A percentile compares a stretch with the other conserved stretches of the same genome.
These are phyloP conservation scores for Otatea glauca DNA, from an alignment of 176 grass and related monocot species.

Conservation along the genomic window DNA sequence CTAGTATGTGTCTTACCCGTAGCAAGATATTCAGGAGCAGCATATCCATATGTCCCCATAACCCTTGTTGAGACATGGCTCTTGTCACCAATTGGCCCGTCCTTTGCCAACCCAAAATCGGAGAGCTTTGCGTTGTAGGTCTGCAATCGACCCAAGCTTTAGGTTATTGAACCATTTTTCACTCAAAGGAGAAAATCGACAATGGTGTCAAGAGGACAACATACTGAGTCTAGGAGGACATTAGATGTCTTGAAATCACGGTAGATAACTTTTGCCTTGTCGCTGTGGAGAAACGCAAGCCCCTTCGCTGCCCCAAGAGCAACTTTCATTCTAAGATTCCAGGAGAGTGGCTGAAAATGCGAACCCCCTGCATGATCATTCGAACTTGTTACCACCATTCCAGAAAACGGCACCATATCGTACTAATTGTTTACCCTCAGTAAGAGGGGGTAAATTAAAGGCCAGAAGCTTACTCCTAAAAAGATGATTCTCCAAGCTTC, in stretches of 20 bases:
- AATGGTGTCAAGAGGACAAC: neutral
- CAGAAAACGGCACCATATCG: neutral
- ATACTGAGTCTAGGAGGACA: slow-evolving; percentile 78
- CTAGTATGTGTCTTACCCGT: slow-evolving; percentile 53
- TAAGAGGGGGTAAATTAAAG: neutral
- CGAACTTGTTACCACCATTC: slow-evolving; percentile 29
- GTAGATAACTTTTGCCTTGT: slow-evolving; percentile 84
- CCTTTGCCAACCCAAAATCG: slow-evolving; percentile 88
- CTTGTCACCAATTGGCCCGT: slow-evolving; percentile 80
- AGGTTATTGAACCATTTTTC: neutral
- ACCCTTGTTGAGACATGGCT: slow-evolving; percentile 89
- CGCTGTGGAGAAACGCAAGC: slow-evolving; percentile 89
- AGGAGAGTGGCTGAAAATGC: slow-evolving; percentile 79
- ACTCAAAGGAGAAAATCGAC: neutral
- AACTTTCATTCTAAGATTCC: slow-evolving; percentile 83
- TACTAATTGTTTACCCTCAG: neutral
- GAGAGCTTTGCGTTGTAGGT: slow-evolving; percentile 79
- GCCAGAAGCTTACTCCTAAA: slow-evolving; percentile 64
- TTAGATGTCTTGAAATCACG: slow-evolving; percentile 90
- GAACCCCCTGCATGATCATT: slow-evolving; percentile 52
- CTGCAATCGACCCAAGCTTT: slow-evolving; percentile 36
- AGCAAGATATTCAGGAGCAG: slow-evolving; percentile 83
- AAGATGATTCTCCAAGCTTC: slow-evolving; percentile 92
- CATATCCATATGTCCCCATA: slow-evolving; percentile 91
- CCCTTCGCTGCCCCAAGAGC: slow-evolving; percentile 84